Percentiles rank a stretch among this genome's conserved stretches.
Conservation (phyloP, 331 rosid species). For the Telfairia occidentalis region DNA sequence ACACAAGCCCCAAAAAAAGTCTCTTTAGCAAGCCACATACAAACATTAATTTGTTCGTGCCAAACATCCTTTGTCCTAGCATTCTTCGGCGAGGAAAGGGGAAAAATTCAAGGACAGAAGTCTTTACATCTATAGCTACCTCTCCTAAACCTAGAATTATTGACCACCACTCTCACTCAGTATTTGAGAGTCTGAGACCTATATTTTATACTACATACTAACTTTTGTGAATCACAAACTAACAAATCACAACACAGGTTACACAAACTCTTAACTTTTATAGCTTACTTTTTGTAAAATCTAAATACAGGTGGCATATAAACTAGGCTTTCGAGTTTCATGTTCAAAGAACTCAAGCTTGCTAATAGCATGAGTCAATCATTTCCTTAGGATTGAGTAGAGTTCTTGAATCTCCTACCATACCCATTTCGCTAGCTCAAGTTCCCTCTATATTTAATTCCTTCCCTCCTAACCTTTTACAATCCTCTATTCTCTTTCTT, state of each 20-base stretch:
- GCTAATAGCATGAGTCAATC: background rate
- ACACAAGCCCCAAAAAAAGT: conserved; percentile 21
- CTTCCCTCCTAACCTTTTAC: background rate
- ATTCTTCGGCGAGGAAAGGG: background rate
- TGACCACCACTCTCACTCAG: background rate
- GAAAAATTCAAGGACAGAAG: background rate
- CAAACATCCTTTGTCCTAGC: background rate
- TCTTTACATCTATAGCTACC: background rate
- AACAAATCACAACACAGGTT: background rate
- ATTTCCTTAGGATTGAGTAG: background rate
- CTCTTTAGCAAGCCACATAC: conserved; percentile 11
- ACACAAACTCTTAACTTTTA: background rate
- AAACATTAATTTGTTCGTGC: background rate
- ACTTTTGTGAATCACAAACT: background rate
- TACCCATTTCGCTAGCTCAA: background rate
- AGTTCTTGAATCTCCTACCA: background rate
- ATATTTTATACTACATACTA: background rate
- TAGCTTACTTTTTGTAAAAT: background rate
- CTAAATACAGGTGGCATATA: background rate
- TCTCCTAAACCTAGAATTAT: background rate
- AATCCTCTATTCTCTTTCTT: background rate
- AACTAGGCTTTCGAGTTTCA: background rate
- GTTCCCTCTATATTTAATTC: background rate
- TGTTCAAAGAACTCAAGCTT: background rate
- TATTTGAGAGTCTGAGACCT: background rate